phyloP scores from a whole-genome alignment of 2,329 filamentous ascomycete genomes.

The Neobulgaria alba region DNA sequence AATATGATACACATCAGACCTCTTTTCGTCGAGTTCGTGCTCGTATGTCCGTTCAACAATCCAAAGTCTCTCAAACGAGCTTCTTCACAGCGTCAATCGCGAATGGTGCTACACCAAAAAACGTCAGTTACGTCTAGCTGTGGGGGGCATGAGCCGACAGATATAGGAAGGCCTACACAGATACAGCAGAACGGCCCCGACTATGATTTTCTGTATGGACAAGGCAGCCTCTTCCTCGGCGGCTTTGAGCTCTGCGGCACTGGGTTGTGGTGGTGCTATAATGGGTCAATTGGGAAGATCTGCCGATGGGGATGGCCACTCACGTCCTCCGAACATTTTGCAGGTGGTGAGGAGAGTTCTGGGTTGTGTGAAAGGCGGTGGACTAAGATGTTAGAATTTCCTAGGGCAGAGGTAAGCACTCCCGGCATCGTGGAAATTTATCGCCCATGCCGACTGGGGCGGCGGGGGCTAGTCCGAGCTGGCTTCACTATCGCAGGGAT shows the following conservation, averaged over 20 bases:
- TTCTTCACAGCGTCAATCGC: slow-evolving; percentile 45
- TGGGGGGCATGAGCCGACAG: too few species aligned
- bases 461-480: too few species aligned
- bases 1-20: too few species aligned
- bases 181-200: slow-evolving; percentile 61
- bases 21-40: too few species aligned
- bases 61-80: slow-evolving; percentile 33
- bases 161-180: slow-evolving; percentile 58
- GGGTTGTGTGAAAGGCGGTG: too few species aligned
- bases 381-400: too few species aligned
- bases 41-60: neutral
- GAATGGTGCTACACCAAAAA: slow-evolving; percentile 45
- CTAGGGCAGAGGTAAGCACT: too few species aligned
- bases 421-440: too few species aligned
- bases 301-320: neutral
- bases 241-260: slow-evolving; percentile 59
- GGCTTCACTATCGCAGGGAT: too few species aligned
- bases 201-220: slow-evolving; percentile 59
- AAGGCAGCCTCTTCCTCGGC: slow-evolving; percentile 59
- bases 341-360: too few species aligned
- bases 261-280: slow-evolving; percentile 55
- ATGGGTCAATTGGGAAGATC: neutral
- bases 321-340: neutral
- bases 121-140: slow-evolving; percentile 4
- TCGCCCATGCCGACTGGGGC: too few species aligned